Conservation (phyloP, 2,329 filamentous ascomycete species). For the Claviceps citrina region DNA sequence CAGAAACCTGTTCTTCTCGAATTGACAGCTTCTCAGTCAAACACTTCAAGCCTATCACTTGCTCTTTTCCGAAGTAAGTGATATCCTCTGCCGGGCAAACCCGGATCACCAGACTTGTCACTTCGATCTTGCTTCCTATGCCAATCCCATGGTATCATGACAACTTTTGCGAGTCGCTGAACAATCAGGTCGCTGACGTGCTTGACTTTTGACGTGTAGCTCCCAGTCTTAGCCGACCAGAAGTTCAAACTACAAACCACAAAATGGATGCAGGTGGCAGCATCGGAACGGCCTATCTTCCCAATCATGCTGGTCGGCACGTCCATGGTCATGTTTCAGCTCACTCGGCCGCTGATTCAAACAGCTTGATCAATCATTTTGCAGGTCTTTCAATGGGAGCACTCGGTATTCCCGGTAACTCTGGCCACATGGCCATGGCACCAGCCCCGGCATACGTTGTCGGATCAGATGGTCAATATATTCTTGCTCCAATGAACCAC, state of each 20-base stretch:
- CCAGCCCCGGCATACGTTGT: constrained; percentile 22
- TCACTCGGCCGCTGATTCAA: constrained; percentile 17
- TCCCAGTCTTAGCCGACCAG: constrained; percentile 21
- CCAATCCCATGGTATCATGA: background rate
- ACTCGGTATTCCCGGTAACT: constrained; percentile 18
- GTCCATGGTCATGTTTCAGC: constrained; percentile 16
- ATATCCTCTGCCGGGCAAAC: constrained; percentile 1
- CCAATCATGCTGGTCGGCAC: constrained; percentile 16
- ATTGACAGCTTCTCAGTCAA: constrained; percentile 8
- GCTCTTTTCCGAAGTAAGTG: constrained; percentile 14
- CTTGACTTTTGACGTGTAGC: constrained; percentile 7
- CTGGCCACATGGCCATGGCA: constrained; percentile 18
- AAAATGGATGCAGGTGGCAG: constrained; percentile 22
- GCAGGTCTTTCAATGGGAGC: constrained; percentile 23
- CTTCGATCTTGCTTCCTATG: background rate
- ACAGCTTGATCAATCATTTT: constrained; percentile 20
- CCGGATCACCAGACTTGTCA: background rate
- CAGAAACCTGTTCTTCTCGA: background rate
- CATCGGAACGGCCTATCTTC: constrained; percentile 17
- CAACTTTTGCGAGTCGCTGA: background rate
- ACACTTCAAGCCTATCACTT: constrained; percentile 18
- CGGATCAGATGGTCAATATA: constrained; percentile 23
- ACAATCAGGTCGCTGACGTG: background rate
- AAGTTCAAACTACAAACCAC: constrained; percentile 10
- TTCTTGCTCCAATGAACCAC: constrained; percentile 21